Conservation (phyloP, 75 land plant species). For the Selaginella moellendorffii region DNA sequence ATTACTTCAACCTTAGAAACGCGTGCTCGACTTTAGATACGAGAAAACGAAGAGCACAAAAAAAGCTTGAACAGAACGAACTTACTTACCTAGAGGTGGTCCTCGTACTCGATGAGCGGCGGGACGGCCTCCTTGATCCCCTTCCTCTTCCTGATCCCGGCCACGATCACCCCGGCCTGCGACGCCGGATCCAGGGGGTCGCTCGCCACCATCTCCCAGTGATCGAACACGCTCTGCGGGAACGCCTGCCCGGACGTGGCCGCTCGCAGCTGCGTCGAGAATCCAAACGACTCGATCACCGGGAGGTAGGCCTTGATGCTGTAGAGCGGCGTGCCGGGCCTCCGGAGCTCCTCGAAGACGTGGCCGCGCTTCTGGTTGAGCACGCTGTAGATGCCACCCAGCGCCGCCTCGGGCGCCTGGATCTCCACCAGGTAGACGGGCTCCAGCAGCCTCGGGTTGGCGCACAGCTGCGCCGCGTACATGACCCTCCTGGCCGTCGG, state of each 20-base stretch:
- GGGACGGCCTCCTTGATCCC: conserved; percentile 57
- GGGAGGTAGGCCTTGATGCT: conserved; percentile 24
- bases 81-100: conserved; percentile 28
- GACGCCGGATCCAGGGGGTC: conserved; percentile 38
- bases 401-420: conserved; percentile 15
- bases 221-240: conserved; percentile 28
- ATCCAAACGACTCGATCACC: conserved; percentile 23
- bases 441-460: conserved; percentile 21
- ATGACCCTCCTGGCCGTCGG: conserved; percentile 19
- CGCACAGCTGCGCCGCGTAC: conserved; percentile 15
- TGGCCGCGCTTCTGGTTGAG: conserved; percentile 17
- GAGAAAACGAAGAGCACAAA: too few species aligned
- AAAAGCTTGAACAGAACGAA: too few species aligned
- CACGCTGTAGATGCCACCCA: conserved; percentile 17
- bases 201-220: conserved; percentile 28
- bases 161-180: conserved; percentile 29
- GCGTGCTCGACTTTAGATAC: too few species aligned
- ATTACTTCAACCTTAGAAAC: too few species aligned
- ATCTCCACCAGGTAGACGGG: conserved; percentile 23
- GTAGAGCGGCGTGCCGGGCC: conserved; percentile 20
- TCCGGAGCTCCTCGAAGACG: conserved; percentile 19
- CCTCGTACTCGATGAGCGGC: conserved; percentile 45
- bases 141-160: conserved; percentile 48
- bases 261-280: conserved; percentile 13
- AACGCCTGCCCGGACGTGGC: conserved; percentile 26